These are phyloP conservation scores for barrel medic (Medicago truncatula) DNA, from an alignment of 306 rosid species.

Conservation along the genomic window MtrunA17r5.0-ANR NC_053042.1:10620001-10620500, in stretches of 20 bases:
- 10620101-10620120: not conserved
- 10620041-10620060: not conserved
- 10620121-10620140: not conserved
- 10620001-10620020: not conserved
- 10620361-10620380: too few relatives aligned
- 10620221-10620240: too few relatives aligned
- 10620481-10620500: too few relatives aligned
- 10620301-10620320: not conserved
- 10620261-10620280: too few relatives aligned
- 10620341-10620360: not conserved
- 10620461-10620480: too few relatives aligned
- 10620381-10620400: not conserved
- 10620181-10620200: too few relatives aligned
- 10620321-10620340: not conserved
- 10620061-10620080: not conserved
- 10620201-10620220: too few relatives aligned
- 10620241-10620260: too few relatives aligned
- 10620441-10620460: too few relatives aligned
- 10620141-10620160: not conserved
- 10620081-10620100: not conserved
- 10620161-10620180: too few relatives aligned
- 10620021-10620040: constrained; percentile 1
- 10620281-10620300: too few relatives aligned
- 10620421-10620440: not conserved
- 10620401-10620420: not conserved